Conservation (phyloP, 306 rosid species). For the Vigna angularis region DNA sequence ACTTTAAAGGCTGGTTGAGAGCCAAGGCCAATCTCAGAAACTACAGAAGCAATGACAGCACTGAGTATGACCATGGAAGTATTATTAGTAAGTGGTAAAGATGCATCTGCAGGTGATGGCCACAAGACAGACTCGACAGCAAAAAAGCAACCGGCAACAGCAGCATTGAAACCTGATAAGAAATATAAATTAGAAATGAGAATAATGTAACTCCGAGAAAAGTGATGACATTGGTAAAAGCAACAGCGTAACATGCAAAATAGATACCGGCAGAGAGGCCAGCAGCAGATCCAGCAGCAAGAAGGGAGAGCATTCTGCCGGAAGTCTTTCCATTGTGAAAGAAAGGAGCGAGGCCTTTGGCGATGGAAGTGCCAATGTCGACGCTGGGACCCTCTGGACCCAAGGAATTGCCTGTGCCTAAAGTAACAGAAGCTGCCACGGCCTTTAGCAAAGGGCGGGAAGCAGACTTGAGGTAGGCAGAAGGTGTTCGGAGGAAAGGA, state of each 20-base stretch:
- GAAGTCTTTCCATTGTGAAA: conserved; percentile 49
- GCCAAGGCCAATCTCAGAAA: conserved; percentile 86
- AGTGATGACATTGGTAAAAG: neutral
- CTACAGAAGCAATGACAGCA: conserved; percentile 89
- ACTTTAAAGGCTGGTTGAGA: conserved; percentile 89
- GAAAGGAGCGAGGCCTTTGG: conserved; percentile 68
- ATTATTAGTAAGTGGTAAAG: conserved; percentile 72
- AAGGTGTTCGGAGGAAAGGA: conserved; percentile 40
- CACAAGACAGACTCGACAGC: conserved; percentile 89
- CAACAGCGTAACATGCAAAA: neutral
- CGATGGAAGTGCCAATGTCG: conserved; percentile 85
- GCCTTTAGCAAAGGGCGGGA: conserved; percentile 77
- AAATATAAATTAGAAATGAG: conserved; percentile 19
- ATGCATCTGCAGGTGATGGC: conserved; percentile 78
- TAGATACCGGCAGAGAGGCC: conserved; percentile 82
- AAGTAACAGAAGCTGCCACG: conserved; percentile 75
- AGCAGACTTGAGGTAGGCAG: conserved; percentile 53
- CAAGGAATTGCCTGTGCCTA: conserved; percentile 90
- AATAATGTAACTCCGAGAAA: neutral
- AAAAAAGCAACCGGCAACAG: conserved; percentile 93
- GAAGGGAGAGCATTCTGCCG: conserved; percentile 63
- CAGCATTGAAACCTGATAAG: conserved; percentile 87
- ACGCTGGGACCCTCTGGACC: conserved; percentile 98
- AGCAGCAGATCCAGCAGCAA: conserved; percentile 96
- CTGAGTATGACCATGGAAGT: conserved; percentile 96